Conservation (phyloP, 2,329 filamentous ascomycete genomes). For the Penicillium sp. region DNA sequence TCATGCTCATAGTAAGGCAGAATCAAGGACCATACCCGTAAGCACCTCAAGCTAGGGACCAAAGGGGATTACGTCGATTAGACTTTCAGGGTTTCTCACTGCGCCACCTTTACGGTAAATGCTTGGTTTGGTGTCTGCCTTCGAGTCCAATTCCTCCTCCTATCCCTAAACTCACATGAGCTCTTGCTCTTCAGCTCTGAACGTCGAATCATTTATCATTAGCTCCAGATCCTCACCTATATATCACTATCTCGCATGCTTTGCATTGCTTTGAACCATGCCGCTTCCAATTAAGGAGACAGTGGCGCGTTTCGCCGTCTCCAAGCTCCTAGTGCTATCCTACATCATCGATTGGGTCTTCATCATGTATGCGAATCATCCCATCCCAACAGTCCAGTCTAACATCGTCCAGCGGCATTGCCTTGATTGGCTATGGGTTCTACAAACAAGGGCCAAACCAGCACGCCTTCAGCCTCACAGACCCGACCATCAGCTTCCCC, state of each 20-base stretch:
- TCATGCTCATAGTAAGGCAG: no score
- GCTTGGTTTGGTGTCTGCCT: not conserved
- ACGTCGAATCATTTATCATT: not conserved
- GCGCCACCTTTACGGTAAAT: not conserved
- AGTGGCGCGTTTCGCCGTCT: constrained; percentile 26
- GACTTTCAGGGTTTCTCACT: not conserved
- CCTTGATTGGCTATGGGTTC: constrained; percentile 61
- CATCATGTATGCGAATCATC: constrained; percentile 49
- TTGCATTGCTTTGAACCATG: not conserved
- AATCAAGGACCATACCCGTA: no score
- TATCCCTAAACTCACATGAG: not conserved
- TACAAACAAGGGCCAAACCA: constrained; percentile 65
- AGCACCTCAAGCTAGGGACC: no score
- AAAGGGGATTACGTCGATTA: not conserved
- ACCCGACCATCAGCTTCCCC: constrained; percentile 80
- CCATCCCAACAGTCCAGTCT: not conserved
- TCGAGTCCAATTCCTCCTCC: not conserved
- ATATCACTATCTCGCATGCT: no score
- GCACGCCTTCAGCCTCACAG: constrained; percentile 70
- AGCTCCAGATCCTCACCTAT: not conserved
- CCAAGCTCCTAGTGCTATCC: constrained; percentile 60
- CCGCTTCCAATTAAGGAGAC: constrained; percentile 1
- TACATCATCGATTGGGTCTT: constrained; percentile 76
- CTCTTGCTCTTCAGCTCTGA: not conserved
- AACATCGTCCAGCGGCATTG: constrained; percentile 50